Evolutionary conservation across 306 rosid genomes (phyloP).

Genomic region (Lupinus albus): DNA sequence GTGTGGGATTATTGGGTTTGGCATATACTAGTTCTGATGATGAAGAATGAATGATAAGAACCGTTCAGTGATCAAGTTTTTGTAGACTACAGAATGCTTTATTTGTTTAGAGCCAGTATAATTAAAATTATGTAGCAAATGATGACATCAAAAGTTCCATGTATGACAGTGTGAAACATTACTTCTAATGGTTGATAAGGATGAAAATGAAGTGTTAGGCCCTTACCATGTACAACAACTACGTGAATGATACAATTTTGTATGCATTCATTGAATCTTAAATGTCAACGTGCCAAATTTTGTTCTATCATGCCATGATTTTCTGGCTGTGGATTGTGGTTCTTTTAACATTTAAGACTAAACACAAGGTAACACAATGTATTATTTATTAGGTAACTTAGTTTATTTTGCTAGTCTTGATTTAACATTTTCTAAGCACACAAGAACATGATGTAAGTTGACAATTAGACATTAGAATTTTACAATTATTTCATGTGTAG

Average conservation of each 20-base stretch:
- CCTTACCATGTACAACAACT: slow-evolving; percentile 2
- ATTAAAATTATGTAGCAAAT: slow-evolving; percentile 26
- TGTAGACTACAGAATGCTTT: slow-evolving; percentile 44
- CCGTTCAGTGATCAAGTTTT: slow-evolving; percentile 18
- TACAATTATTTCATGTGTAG: too few relatives aligned
- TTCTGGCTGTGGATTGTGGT: too few relatives aligned
- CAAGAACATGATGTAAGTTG: too few relatives aligned
- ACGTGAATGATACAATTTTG: slow-evolving; percentile 41
- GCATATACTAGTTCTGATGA: slow-evolving; percentile 89
- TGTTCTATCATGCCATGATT: slow-evolving; percentile 12
- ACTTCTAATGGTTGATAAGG: slow-evolving; percentile 16
- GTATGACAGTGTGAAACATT: slow-evolving; percentile 39
- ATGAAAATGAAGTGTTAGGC: slow-evolving; percentile 22
- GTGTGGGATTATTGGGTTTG: slow-evolving; percentile 73
- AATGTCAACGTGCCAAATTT: slow-evolving; percentile 36
- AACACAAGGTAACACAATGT: too few relatives aligned
- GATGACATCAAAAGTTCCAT: slow-evolving; percentile 14
- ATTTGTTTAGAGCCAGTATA: slow-evolving; percentile 17
- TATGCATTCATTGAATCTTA: slow-evolving; percentile 26
- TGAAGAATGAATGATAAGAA: slow-evolving; percentile 55
- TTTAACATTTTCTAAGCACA: too few relatives aligned
- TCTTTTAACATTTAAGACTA: too few relatives aligned
- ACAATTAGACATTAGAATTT: too few relatives aligned
- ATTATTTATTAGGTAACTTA: too few relatives aligned
- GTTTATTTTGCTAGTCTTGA: too few relatives aligned